Percentiles rank a stretch among this genome's conserved stretches.
Evolutionary conservation across 495 filamentous ascomycete genomes (phyloP).

Genomic region (Trichoderma asperelloides): DNA sequence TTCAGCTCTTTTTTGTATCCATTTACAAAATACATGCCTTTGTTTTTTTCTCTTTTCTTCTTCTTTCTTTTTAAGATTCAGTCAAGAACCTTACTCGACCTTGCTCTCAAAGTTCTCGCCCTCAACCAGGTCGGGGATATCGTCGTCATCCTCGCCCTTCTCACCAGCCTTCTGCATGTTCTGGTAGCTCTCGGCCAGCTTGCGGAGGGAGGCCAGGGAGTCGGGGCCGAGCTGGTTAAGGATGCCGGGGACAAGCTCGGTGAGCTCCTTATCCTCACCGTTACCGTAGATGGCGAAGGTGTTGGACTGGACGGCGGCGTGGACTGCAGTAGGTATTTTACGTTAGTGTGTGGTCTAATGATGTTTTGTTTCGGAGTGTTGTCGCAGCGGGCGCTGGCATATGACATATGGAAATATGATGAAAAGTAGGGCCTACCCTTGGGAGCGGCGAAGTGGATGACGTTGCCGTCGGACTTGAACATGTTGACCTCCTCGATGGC

Average conservation of each 20-base stretch:
- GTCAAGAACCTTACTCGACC: slow-evolving; percentile 60
- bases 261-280: slow-evolving; percentile 99
- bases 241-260: slow-evolving; percentile 97
- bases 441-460: slow-evolving; percentile 96
- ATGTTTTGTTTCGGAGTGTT: neutral
- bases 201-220: slow-evolving; percentile 93
- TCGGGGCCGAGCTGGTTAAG: slow-evolving; percentile 98
- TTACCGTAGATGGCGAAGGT: slow-evolving; percentile 97
- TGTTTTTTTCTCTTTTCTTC: neutral
- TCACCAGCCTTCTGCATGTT: slow-evolving; percentile 88
- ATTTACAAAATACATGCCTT: slow-evolving; percentile 5
- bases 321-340: slow-evolving; percentile 49
- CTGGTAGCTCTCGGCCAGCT: slow-evolving; percentile 99
- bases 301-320: slow-evolving; percentile 92
- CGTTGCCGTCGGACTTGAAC: slow-evolving; percentile 99
- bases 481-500: slow-evolving; percentile 99
- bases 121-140: slow-evolving; percentile 92
- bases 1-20: slow-evolving; percentile 5
- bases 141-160: slow-evolving; percentile 72
- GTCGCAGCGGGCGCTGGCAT: neutral
- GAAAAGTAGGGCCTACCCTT: slow-evolving; percentile 58
- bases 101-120: slow-evolving; percentile 96
- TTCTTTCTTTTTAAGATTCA: neutral
- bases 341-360: neutral
- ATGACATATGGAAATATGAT: slow-evolving; percentile 1